A percentile compares a stretch with the other conserved stretches of the same genome.
phyloP scores from a whole-genome alignment of 768 basidiomycete species.

The Suillus weaverae region DNA sequence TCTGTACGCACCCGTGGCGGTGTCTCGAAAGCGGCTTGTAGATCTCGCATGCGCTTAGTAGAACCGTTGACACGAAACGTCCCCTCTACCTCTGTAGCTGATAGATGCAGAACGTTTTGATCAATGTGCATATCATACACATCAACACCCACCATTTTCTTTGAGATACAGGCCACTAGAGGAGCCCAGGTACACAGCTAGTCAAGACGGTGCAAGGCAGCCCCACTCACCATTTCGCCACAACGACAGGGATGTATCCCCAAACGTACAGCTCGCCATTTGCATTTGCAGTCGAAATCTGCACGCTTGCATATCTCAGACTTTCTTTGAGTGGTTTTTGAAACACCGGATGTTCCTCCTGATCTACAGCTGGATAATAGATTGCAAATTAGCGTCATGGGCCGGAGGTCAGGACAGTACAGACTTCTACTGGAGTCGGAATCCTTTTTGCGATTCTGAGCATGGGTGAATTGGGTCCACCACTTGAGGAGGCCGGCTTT shows the following conservation, averaged over 20 bases:
- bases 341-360: slow-evolving; percentile 64
- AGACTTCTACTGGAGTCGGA: slow-evolving; percentile 44
- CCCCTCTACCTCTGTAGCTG: slow-evolving; percentile 89
- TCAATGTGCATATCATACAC: background rate
- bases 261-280: slow-evolving; percentile 85
- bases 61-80: slow-evolving; percentile 97
- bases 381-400: slow-evolving; percentile 1
- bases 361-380: slow-evolving; percentile 24
- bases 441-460: slow-evolving; percentile 62
- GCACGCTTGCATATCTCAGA: slow-evolving; percentile 84
- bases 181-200: slow-evolving; percentile 9
- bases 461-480: slow-evolving; percentile 76
- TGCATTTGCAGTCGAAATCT: slow-evolving; percentile 86
- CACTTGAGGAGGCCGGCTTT: slow-evolving; percentile 73
- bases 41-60: slow-evolving; percentile 90
- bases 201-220: background rate
- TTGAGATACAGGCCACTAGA: slow-evolving; percentile 89
- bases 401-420: background rate
- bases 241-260: slow-evolving; percentile 95
- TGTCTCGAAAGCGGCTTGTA: slow-evolving; percentile 87
- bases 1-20: slow-evolving; percentile 69
- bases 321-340: slow-evolving; percentile 83
- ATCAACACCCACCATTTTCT: slow-evolving; percentile 67
- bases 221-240: slow-evolving; percentile 85
- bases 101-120: slow-evolving; percentile 5